Base-by-base conservation (phyloP, 2,329 filamentous ascomycete genomes). In the Emergomyces orientalis region DNA sequence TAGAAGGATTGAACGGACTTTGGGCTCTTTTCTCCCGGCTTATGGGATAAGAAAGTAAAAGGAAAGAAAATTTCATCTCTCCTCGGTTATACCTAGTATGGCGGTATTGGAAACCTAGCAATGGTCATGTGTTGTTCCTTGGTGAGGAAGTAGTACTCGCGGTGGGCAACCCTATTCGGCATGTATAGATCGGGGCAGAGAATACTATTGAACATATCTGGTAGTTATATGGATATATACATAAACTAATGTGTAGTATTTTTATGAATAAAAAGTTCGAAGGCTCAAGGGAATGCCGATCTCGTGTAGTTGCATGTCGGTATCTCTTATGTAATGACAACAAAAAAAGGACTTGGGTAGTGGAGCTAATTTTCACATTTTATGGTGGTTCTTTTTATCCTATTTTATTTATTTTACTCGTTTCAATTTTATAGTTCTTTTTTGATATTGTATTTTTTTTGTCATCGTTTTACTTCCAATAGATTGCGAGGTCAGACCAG, bases 11-110 rank as follows among this genome's bases (percentile, higher is more conserved):
- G 71, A 74, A 80, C 58, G 82, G 79, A 0, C 68, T 86, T 5
- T 87, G 85, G 85, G 80, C 78, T 8, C 70, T 86, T 27, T 80
- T 86, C 75, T 78, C 78, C 47, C 84, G 82, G 70, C 70, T 86
- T 62, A 78, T 79, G 67, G 72, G 78, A 64, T 61, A 60, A 41
- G 25, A 7, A 30, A 2, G 25, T 14, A 27, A 51, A 30, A 39
- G 14, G 25, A 17, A 51, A 30, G 13, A 30, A 30, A 17, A 9
- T 17, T 27, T 5, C 54, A 27, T 25, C 6, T 19, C 34, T 57
- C 14, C 1, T 57, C n/a, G 13, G n/a, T 8, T 57, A 13, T 39
- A 57, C 25, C 1, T 41, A n/a, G 34, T 14, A 57, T 57, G 13
- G 13, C 34, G 6, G 19, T 27, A 41, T 22, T 1, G 34, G 30